phyloP scores from a whole-genome alignment of 352 stramenopile species.

The Globisporangium paddicum region DNA sequence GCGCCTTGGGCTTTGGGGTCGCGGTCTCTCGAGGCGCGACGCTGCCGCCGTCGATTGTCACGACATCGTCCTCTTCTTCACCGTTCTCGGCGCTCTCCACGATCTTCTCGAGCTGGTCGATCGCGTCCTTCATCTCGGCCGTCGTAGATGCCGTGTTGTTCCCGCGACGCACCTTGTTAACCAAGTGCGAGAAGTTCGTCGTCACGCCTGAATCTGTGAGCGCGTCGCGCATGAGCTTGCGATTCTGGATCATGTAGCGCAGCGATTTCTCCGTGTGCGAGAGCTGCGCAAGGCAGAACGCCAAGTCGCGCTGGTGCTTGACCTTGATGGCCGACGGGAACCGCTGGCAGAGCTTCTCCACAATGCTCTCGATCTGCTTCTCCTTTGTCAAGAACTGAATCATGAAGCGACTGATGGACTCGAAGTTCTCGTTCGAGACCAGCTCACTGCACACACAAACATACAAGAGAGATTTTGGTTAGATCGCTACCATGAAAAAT shows the following conservation, averaged over 20 bases:
- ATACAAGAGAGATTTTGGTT: background rate
- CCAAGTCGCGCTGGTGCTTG: constrained; percentile 82
- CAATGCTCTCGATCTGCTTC: constrained; percentile 82
- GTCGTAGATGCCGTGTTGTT: constrained; percentile 32
- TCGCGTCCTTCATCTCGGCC: constrained; percentile 65
- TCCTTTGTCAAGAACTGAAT: constrained; percentile 98
- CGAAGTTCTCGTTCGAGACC: constrained; percentile 89
- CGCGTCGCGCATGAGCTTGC: constrained; percentile 89
- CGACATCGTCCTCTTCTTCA: constrained; percentile 37
- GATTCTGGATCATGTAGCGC: constrained; percentile 88
- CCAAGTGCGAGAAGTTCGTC: constrained; percentile 85
- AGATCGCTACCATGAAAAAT: no score
- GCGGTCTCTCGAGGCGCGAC: constrained; percentile 15
- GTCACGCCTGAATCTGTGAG: constrained; percentile 91
- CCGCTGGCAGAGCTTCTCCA: constrained; percentile 93
- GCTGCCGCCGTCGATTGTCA: background rate
- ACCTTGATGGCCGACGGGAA: constrained; percentile 81
- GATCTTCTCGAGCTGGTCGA: constrained; percentile 68
- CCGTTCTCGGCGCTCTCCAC: constrained; percentile 44
- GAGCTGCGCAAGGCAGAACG: constrained; percentile 94
- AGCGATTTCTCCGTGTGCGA: constrained; percentile 94
- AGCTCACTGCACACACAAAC: constrained; percentile 31
- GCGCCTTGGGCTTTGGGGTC: constrained; percentile 30
- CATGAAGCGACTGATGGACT: constrained; percentile 94
- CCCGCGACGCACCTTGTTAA: constrained; percentile 51